Evolutionary conservation across 345 rosid genomes (phyloP).

Genomic region (Populus davidiana): DNA sequence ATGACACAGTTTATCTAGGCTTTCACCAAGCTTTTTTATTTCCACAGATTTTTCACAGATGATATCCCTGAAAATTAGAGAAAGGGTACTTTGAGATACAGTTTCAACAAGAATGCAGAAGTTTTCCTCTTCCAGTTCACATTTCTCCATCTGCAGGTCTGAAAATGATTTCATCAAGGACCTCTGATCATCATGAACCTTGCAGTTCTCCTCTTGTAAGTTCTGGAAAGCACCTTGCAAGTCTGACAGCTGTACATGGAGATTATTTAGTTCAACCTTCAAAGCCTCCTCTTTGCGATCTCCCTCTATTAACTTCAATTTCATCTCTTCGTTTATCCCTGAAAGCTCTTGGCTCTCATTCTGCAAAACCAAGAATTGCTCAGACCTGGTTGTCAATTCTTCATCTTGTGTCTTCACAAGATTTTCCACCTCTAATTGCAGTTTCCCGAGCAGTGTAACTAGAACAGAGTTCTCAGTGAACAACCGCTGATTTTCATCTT

Average conservation of each 20-base stretch:
- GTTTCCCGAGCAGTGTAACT: slow-evolving; percentile 55
- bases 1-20: slow-evolving; percentile 40
- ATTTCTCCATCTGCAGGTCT: slow-evolving; percentile 46
- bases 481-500: slow-evolving; percentile 55
- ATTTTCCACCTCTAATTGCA: slow-evolving; percentile 54
- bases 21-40: slow-evolving; percentile 39
- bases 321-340: slow-evolving; percentile 48
- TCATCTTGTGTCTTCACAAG: slow-evolving; percentile 47
- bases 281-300: slow-evolving; percentile 53
- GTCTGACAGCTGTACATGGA: slow-evolving; percentile 43
- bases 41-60: slow-evolving; percentile 45
- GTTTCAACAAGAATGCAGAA: slow-evolving; percentile 42
- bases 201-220: slow-evolving; percentile 52
- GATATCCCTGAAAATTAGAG: slow-evolving; percentile 48
- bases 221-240: slow-evolving; percentile 40
- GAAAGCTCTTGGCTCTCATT: slow-evolving; percentile 40
- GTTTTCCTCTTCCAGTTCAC: slow-evolving; percentile 59
- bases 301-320: slow-evolving; percentile 46
- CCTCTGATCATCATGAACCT: slow-evolving; percentile 45
- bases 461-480: slow-evolving; percentile 60
- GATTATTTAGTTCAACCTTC: slow-evolving; percentile 48
- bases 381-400: slow-evolving; percentile 44
- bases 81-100: slow-evolving; percentile 52
- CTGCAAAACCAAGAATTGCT: slow-evolving; percentile 43
- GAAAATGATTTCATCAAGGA: slow-evolving; percentile 41